A percentile compares a stretch with the other conserved stretches of the same genome.
These are phyloP conservation scores for Helicosporidium sp. DNA, from an alignment of 139 green algal genomes.

Conservation along the genomic window DNA sequence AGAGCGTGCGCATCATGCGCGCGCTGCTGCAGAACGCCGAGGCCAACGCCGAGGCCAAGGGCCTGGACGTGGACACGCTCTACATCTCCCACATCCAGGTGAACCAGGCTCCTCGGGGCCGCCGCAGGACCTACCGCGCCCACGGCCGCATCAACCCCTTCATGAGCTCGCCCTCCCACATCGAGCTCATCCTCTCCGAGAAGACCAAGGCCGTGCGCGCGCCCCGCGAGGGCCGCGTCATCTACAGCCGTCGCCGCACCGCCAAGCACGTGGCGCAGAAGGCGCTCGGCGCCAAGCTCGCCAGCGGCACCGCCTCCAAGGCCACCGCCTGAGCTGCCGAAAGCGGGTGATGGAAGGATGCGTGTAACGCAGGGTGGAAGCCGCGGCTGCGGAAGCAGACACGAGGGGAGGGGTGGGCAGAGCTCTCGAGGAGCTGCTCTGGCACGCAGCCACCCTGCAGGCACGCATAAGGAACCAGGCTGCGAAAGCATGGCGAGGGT, in stretches of 20 bases:
- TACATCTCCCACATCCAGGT: conserved; percentile 91
- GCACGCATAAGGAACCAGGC: too few species aligned
- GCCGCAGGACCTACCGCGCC: conserved; percentile 86
- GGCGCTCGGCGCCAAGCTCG: conserved; percentile 34
- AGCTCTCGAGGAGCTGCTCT: too few species aligned
- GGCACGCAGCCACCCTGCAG: too few species aligned
- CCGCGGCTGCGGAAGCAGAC: too few species aligned
- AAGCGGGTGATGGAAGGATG: too few species aligned
- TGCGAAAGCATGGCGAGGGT: too few species aligned
- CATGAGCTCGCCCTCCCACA: conserved; percentile 92
- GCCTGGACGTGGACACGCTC: conserved; percentile 79
- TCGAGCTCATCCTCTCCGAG: conserved; percentile 89
- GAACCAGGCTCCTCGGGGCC: conserved; percentile 83
- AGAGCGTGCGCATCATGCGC: conserved; percentile 83
- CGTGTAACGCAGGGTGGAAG: too few species aligned
- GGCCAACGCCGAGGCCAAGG: conserved; percentile 96
- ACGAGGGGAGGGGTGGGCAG: too few species aligned
- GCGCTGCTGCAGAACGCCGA: conserved; percentile 95
- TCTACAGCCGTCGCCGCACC: too few species aligned
- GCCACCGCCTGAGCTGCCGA: background rate
- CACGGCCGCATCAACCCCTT: conserved; percentile 96
- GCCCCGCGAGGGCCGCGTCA: too few species aligned
- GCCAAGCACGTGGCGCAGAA: conserved; percentile 41
- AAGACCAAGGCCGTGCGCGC: conserved; percentile 48
- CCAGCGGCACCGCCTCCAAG: conserved; percentile 37